Conservation (phyloP, 495 filamentous ascomycete species). For the Daldinia decipiens region DNA sequence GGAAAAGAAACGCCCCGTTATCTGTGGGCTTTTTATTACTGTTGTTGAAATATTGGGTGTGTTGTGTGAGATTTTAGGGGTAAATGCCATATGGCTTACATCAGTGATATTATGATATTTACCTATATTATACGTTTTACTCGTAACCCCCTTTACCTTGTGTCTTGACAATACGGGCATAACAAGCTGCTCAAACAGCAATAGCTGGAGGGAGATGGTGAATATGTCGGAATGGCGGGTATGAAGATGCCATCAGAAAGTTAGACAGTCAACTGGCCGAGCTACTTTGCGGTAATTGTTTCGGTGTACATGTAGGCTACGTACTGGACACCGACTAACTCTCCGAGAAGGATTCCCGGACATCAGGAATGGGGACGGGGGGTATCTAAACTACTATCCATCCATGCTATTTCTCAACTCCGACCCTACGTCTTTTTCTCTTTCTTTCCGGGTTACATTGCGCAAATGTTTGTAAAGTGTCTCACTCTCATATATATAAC, state of each 20-base stretch:
- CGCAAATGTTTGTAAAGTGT: not conserved
- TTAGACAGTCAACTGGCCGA: not conserved
- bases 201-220: not conserved
- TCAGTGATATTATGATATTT: not conserved
- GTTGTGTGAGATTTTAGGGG: not conserved
- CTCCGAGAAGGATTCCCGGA: conserved; percentile 1
- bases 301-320: not conserved
- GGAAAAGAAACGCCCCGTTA: not conserved
- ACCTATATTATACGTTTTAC: not conserved
- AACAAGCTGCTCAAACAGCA: not conserved
- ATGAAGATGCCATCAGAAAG: not conserved
- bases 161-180: not conserved
- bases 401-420: not conserved
- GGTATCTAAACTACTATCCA: not conserved
- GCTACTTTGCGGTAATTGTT: not conserved
- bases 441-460: not conserved
- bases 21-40: not conserved
- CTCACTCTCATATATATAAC: too few relatives aligned
- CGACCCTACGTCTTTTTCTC: not conserved
- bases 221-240: not conserved
- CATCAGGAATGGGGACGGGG: not conserved
- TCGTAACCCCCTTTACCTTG: not conserved
- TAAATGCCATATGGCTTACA: not conserved
- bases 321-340: not conserved
- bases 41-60: not conserved